These are phyloP conservation scores for Fraxinus paxiana DNA, from an alignment of 305 asterid genomes.

Conservation along the genomic window DNA sequence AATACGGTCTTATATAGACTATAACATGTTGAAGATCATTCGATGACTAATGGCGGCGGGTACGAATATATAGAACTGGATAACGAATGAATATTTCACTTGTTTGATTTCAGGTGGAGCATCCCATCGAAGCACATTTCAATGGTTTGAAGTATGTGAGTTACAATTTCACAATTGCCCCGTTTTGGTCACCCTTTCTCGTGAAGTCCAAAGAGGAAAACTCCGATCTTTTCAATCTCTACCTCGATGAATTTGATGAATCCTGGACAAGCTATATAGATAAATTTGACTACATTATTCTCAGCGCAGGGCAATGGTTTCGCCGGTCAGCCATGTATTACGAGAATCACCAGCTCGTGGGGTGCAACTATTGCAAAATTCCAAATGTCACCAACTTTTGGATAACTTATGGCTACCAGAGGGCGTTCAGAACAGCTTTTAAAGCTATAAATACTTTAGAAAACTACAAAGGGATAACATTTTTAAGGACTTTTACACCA, in stretches of 20 bases:
- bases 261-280: conserved; percentile 21
- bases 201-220: conserved; percentile 3
- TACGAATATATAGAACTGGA: not conserved
- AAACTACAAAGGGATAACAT: conserved; percentile 21
- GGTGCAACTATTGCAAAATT: conserved; percentile 8
- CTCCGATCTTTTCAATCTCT: conserved; percentile 23
- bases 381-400: not conserved
- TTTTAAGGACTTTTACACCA: conserved; percentile 26
- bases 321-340: conserved; percentile 23
- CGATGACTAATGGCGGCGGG: not conserved
- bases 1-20: not conserved
- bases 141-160: conserved; percentile 19
- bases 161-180: conserved; percentile 24
- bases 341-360: conserved; percentile 9
- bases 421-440: conserved; percentile 18
- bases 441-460: conserved; percentile 11
- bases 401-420: not conserved
- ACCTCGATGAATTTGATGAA: conserved; percentile 26
- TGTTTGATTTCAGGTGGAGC: conserved; percentile 14
- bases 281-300: conserved; percentile 25
- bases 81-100: not conserved
- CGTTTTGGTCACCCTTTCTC: conserved; percentile 22
- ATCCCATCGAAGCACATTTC: conserved; percentile 27
- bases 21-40: not conserved
- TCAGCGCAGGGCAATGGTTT: conserved; percentile 31